Evolutionary conservation across 352 stramenopile genomes (phyloP).

Genomic region (Globisporangium nunn): DNA sequence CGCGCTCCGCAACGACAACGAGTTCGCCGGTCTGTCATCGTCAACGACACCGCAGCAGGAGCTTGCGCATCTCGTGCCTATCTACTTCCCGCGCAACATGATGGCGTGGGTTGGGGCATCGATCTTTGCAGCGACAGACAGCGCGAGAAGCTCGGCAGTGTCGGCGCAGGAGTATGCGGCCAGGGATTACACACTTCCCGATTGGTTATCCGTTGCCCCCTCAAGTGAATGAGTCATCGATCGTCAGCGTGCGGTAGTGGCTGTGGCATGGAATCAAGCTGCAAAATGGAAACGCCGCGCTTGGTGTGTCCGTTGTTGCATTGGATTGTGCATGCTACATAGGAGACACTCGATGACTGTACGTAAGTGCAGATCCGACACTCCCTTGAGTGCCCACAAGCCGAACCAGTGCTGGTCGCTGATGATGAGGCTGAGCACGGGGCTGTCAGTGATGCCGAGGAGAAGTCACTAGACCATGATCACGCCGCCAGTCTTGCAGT

Average conservation of each 20-base stretch:
- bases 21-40: conserved; percentile 28
- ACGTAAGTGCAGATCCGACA: not conserved
- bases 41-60: conserved; percentile 6
- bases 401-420: conserved; percentile 39
- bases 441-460: conserved; percentile 35
- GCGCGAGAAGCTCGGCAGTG: conserved; percentile 30
- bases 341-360: not conserved
- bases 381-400: conserved; percentile 14
- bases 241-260: too few species aligned
- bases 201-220: conserved; percentile 65
- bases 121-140: conserved; percentile 64
- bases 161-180: conserved; percentile 43
- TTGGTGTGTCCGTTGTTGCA: not conserved
- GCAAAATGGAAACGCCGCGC: not conserved
- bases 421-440: conserved; percentile 46
- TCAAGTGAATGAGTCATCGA: conserved; percentile 11
- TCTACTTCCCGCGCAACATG: conserved; percentile 67
- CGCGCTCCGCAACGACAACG: conserved; percentile 27
- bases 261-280: not conserved
- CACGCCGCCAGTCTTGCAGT: conserved; percentile 46
- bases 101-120: conserved; percentile 72
- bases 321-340: not conserved
- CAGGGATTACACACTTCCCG: conserved; percentile 24
- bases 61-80: conserved; percentile 27
- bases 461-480: conserved; percentile 59